phyloP scores from a whole-genome alignment of 192 early-diverging fungal species.

The Podila horticola region DNA sequence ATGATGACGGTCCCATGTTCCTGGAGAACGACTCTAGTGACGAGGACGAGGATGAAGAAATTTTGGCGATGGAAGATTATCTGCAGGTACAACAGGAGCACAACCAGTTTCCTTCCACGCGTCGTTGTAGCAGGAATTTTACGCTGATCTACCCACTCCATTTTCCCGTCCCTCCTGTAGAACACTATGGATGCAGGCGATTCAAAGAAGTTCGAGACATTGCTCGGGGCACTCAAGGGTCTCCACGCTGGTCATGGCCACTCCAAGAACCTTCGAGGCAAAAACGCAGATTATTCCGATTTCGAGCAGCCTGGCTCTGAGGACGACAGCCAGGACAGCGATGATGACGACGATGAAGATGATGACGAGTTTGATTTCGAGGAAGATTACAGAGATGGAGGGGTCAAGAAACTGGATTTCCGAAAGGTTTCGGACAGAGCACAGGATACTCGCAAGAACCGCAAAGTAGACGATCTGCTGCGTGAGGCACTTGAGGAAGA shows the following conservation, averaged over 20 bases:
- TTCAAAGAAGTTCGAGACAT: constrained; percentile 12
- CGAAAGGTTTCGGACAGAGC: constrained; percentile 12
- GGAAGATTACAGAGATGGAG: constrained; percentile 35
- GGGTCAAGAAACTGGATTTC: constrained; percentile 36
- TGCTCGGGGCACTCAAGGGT: constrained; percentile 34
- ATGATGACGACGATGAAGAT: constrained; percentile 7
- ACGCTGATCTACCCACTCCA: not conserved
- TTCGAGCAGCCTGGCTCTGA: constrained; percentile 30
- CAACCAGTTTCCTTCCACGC: not conserved
- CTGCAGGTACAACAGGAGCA: constrained; percentile 13
- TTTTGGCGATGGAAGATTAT: constrained; percentile 30
- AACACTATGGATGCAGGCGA: constrained; percentile 27
- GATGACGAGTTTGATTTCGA: constrained; percentile 47
- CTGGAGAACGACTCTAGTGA: constrained; percentile 22
- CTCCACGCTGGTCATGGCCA: constrained; percentile 24
- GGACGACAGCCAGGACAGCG: constrained; percentile 9
- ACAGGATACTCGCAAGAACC: constrained; percentile 36
- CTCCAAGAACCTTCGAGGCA: constrained; percentile 17
- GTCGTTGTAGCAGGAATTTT: not conserved
- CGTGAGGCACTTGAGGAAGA: constrained; percentile 19
- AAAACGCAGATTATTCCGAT: constrained; percentile 19
- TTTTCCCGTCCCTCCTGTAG: not conserved
- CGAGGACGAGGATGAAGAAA: constrained; percentile 41
- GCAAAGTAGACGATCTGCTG: constrained; percentile 34
- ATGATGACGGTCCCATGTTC: constrained; percentile 43